phyloP scores from a whole-genome alignment of 768 basidiomycete genomes.

The Kwoniella botswanensis region DNA sequence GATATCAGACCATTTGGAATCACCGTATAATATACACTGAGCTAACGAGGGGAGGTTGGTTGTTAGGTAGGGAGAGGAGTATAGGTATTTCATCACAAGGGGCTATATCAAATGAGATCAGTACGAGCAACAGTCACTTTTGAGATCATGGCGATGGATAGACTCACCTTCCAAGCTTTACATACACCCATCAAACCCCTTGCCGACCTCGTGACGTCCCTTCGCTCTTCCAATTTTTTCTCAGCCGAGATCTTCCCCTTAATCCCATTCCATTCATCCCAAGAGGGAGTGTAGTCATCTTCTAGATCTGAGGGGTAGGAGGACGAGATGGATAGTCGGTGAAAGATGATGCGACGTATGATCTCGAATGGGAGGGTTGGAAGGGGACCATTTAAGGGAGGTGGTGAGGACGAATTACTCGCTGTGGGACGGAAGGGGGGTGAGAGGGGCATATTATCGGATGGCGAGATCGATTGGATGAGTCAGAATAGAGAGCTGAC shows the following conservation, averaged over 20 bases:
- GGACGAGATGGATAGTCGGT: conserved; percentile 29
- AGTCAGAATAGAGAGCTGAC: neutral
- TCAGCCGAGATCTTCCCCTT: conserved; percentile 14
- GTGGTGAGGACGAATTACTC: neutral
- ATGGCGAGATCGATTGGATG: too few relatives aligned
- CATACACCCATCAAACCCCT: conserved; percentile 47
- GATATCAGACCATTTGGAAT: conserved; percentile 85
- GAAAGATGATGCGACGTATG: conserved; percentile 41
- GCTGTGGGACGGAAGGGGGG: conserved; percentile 10
- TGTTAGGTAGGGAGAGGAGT: conserved; percentile 36
- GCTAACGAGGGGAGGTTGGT: conserved; percentile 48
- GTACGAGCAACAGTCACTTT: neutral
- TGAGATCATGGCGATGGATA: neutral
- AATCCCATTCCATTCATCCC: conserved; percentile 35
- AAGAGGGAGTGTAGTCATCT: conserved; percentile 3
- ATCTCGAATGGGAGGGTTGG: conserved; percentile 45
- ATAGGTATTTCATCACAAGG: conserved; percentile 42
- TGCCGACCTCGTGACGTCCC: conserved; percentile 31
- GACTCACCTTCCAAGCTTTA: conserved; percentile 51
- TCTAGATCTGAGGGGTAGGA: neutral
- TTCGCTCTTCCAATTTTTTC: conserved; percentile 25
- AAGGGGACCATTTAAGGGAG: conserved; percentile 9
- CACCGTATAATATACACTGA: conserved; percentile 67
- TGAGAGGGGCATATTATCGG: conserved; percentile 8
- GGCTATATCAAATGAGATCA: conserved; percentile 21